Conservation (phyloP, 1,284 basidiomycete species). For the Rhodofomes roseus region DNA sequence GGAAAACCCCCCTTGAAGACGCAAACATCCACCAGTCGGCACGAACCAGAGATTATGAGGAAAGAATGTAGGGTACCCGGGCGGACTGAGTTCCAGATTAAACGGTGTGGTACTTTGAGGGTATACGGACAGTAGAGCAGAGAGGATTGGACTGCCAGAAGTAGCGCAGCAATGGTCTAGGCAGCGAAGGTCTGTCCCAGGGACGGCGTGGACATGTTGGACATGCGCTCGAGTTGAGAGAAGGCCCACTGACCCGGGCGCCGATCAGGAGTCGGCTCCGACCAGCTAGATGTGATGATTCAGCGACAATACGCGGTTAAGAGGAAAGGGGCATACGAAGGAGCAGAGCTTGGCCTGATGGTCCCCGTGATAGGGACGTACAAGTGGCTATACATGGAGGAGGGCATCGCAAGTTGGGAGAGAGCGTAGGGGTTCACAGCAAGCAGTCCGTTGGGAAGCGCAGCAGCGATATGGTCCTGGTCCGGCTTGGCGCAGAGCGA, state of each 20-base stretch:
- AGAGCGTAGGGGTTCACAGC: constrained; percentile 17
- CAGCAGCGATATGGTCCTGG: constrained; percentile 8
- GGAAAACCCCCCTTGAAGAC: not conserved
- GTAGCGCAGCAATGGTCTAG: not conserved
- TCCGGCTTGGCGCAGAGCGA: constrained; percentile 14
- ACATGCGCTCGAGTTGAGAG: constrained; percentile 7
- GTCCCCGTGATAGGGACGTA: constrained; percentile 18
- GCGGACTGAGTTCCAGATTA: not conserved
- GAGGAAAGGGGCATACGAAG: constrained; percentile 18
- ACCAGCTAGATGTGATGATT: constrained; percentile 4
- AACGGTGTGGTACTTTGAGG: not conserved
- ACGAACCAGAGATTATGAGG: not conserved
- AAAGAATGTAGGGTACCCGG: not conserved
- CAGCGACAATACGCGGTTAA: too few relatives aligned
- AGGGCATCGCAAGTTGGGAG: constrained; percentile 15
- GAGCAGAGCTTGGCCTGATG: constrained; percentile 26
- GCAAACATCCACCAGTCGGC: not conserved
- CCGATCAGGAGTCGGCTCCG: not conserved
- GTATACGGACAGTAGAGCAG: constrained; percentile 1
- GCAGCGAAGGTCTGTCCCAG: constrained; percentile 4
- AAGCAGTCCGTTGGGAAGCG: constrained; percentile 17
- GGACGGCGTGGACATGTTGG: constrained; percentile 11
- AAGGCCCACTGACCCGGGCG: constrained; percentile 5
- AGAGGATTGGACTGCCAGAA: not conserved
- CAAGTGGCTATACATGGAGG: constrained; percentile 15